Evolutionary conservation across 495 filamentous ascomycete genomes (phyloP), one percentile per base, ranked within the genome.

Genomic region (Penicillium lividum): DNA sequence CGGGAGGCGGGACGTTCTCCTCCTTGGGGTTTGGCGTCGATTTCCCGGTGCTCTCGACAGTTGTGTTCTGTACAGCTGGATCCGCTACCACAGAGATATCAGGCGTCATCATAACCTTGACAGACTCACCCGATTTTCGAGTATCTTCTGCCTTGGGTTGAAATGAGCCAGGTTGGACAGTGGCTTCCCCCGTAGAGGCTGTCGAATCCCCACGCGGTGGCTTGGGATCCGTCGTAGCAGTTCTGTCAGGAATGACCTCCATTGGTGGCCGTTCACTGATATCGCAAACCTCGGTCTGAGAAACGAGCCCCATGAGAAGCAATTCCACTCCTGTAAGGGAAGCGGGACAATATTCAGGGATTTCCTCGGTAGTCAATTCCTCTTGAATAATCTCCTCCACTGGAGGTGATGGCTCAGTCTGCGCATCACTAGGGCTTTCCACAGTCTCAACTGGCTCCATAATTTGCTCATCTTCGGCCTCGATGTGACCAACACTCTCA

Each of bases 401-500:
- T 3, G 31, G 45, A 29, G 50, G 27, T 28, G 56, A 28, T 1
- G 44, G 30, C 15, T 58, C 58, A 3, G 53, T 30, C 16, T 65
- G 58, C 15, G 47, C 15, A 13, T 44, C 18, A 43, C 36, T 47
- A 42, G 58, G 36, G 11, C 72, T 68, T 22, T 74, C 68, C 11
- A 73, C 75, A 52, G 77, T 79, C 49, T 74, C 63, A 54, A 71
- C 70, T 7, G 64, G 27, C 46, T 70, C 68, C 27, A 62, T 52
- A 5, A 40, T 4, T 16, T 40, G 13, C n/a, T 40, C 38, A 9
- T 61, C 33, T 46, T 89, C 86, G 16, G 83, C 78, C 31, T 89
- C 87, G 5, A 71, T 77, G 15, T 78, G 80, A 16, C 77, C 78
- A n/a, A 77, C 69, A 56, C 92, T 91, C 60, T 93, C 83, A 59